These are phyloP conservation scores for Trichophyton verrucosum DNA, from an alignment of 2,329 filamentous ascomycete genomes.

Conservation along the genomic window DNA sequence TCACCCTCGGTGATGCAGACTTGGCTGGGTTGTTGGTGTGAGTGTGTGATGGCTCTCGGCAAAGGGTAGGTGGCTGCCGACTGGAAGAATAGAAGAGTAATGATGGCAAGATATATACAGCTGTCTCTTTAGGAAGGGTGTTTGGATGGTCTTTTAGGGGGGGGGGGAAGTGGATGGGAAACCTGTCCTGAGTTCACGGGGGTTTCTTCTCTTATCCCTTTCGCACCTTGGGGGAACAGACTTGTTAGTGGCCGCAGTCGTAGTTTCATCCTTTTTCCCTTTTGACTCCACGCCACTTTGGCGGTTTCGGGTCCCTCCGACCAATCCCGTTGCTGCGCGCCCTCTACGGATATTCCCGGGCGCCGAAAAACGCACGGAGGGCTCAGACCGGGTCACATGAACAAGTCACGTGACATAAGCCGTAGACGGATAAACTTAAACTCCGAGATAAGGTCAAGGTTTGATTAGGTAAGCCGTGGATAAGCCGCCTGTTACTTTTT, in stretches of 20 bases:
- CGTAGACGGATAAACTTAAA: neutral
- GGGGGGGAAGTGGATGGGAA: neutral
- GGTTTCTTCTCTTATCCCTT: neutral
- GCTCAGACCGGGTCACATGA: neutral
- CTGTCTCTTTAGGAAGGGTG: neutral
- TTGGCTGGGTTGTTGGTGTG: neutral
- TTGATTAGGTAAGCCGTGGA: no score
- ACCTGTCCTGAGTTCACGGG: neutral
- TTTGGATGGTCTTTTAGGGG: neutral
- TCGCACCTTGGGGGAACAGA: neutral
- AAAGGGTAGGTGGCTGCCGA: neutral
- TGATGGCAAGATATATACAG: neutral
- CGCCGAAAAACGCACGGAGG: neutral
- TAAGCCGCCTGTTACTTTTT: no score
- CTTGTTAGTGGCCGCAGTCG: neutral
- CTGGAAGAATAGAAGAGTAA: neutral
- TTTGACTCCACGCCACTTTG: neutral
- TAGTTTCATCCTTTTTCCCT: neutral
- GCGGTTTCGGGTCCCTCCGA: neutral
- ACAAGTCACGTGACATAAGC: neutral
- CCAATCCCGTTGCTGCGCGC: neutral
- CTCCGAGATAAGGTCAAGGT: neutral
- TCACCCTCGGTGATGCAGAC: neutral
- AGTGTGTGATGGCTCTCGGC: neutral
- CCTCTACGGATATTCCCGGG: slow-evolving; percentile 1